phyloP scores from a whole-genome alignment of 768 basidiomycete species.

The Arthromyces matolae region DNA sequence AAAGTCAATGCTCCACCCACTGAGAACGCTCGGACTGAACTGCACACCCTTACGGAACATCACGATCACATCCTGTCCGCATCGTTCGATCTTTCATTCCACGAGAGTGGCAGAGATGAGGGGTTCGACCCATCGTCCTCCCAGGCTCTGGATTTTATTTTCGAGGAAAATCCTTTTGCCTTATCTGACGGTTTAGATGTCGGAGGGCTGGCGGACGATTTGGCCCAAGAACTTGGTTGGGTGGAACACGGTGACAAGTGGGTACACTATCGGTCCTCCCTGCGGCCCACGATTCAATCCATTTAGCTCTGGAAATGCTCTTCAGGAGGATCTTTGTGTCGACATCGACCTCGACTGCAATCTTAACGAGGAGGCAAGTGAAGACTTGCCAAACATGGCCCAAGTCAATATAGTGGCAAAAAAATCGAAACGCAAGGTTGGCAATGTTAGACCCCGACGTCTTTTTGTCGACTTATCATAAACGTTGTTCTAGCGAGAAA shows the following conservation, averaged over 20 bases:
- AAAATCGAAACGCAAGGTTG: constrained; percentile 3
- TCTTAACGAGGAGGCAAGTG: too few relatives aligned
- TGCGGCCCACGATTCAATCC: too few relatives aligned
- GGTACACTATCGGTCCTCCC: too few relatives aligned
- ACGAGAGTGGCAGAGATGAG: constrained; percentile 28
- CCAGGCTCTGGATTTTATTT: constrained; percentile 44
- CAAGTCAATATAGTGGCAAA: neutral
- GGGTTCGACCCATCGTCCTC: constrained; percentile 50
- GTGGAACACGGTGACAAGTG: constrained; percentile 30
- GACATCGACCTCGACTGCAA: constrained; percentile 15
- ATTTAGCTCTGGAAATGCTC: neutral
- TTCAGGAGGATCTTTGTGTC: constrained; percentile 3
- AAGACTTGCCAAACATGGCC: too few relatives aligned
- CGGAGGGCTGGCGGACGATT: constrained; percentile 65
- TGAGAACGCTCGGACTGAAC: too few relatives aligned
- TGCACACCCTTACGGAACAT: constrained; percentile 68
- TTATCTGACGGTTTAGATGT: constrained; percentile 54
- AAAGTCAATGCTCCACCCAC: constrained; percentile 35
- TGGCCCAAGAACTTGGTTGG: constrained; percentile 78
- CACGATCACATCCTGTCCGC: constrained; percentile 63
- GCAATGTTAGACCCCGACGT: too few relatives aligned
- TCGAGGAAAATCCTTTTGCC: constrained; percentile 51
- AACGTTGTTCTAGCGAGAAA: too few relatives aligned
- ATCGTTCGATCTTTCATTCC: constrained; percentile 63
- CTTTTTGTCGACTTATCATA: too few relatives aligned